Evolutionary conservation across 768 basidiomycete genomes (phyloP).

Genomic region (Coprinopsis strossmayeri): DNA sequence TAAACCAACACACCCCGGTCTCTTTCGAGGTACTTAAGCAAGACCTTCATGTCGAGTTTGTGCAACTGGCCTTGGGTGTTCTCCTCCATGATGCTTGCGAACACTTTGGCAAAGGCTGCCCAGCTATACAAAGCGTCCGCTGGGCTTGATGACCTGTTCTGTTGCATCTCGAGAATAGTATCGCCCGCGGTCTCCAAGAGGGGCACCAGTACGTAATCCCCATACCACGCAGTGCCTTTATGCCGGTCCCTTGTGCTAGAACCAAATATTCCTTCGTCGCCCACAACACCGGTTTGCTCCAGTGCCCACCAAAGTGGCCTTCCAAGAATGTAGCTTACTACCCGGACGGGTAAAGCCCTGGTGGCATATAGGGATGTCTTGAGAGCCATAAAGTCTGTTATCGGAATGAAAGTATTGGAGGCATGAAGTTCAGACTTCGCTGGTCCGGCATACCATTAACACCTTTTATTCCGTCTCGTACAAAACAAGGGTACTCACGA

Average conservation of each 20-base stretch:
- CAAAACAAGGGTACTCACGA: conserved; percentile 48
- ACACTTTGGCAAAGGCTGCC: conserved; percentile 55
- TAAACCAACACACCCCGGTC: conserved; percentile 61
- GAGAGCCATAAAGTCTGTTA: conserved; percentile 49
- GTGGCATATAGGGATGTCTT: conserved; percentile 60
- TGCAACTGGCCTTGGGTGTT: conserved; percentile 32
- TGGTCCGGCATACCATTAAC: conserved; percentile 22
- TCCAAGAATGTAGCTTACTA: conserved; percentile 66
- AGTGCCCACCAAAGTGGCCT: conserved; percentile 86
- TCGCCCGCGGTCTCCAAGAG: conserved; percentile 65
- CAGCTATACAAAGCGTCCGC: conserved; percentile 57
- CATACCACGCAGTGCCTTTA: conserved; percentile 50
- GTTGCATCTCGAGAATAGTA: conserved; percentile 39
- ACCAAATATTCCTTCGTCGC: conserved; percentile 45
- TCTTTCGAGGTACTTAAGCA: conserved; percentile 74
- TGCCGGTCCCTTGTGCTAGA: conserved; percentile 19
- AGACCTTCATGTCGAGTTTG: conserved; percentile 57
- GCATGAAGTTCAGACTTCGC: conserved; percentile 64
- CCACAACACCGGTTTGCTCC: conserved; percentile 68
- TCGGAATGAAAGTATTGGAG: conserved; percentile 37
- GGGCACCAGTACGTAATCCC: conserved; percentile 65
- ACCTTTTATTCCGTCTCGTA: background rate
- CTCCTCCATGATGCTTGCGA: conserved; percentile 35
- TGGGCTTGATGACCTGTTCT: conserved; percentile 35
- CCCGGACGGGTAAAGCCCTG: conserved; percentile 62